Evolutionary conservation across 306 rosid genomes (phyloP), one percentile per base, ranked within the genome.

Genomic region (Acacia acuminata): DNA sequence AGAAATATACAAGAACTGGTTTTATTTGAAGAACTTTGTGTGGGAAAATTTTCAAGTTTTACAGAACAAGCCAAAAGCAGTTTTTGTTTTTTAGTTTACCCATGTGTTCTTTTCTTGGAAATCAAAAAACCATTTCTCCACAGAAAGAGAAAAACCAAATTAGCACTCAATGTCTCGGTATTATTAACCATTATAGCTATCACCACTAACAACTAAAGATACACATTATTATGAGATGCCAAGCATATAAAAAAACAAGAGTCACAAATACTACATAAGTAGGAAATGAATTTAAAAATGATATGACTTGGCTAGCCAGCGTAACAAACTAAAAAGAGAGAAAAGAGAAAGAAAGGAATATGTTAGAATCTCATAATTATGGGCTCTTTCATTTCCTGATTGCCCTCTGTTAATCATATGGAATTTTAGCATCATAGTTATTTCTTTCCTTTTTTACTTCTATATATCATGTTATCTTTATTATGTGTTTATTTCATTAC

Each of bases 241-340:
- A 60, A 76, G 53, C 61, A 61, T 70, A 34, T 47, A 34, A 0
- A 32, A 80, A 38, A 48, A 20, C 10, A 47, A 65, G 24, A 79
- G 51, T 55, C 48, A 69, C 60, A 48, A 61, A 25, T 44, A 68
- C 75, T 38, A 69, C 40, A 14, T 45, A 15, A 81, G 71, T 38
- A 12, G 60, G 55, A 71, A 77, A 84, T 51, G 72, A 58, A 76
- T 58, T 47, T 44, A 27, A 48, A 67, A 67, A 53, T 61, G 72
- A 58, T 44, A 47, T 77, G 83, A 48, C 72, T 79, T 38, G 8
- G 7, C 65, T 53, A 68, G 81, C 58, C 64, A 75, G 64, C 44
- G 58, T 51, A 66, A 48, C 27, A 63, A 83, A 82, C 53, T 38
- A 64, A 74, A 82, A 24, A 30, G 27, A 83, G n/a, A n/a, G 77